phyloP scores from a whole-genome alignment of 1,284 basidiomycete species.

The Cutaneotrichosporon sp. region DNA sequence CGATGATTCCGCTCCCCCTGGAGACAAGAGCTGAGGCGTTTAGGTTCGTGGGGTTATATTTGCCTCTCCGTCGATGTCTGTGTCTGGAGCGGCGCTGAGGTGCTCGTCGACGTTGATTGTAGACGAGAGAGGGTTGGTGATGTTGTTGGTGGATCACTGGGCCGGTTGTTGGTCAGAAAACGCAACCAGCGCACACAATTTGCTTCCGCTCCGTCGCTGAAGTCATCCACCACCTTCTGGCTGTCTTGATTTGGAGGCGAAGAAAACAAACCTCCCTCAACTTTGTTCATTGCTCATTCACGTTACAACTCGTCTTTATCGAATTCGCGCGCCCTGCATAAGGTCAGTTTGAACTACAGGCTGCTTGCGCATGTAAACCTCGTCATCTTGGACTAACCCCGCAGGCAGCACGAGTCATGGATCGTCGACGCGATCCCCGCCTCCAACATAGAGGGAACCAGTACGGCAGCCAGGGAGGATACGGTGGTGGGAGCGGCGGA shows the following conservation, averaged over 20 bases:
- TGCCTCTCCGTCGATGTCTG: no score
- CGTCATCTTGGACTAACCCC: no score
- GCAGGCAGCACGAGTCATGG: conserved; percentile 3
- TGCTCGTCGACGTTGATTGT: no score
- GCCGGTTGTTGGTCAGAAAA: conserved; percentile 1
- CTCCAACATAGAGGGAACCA: background rate
- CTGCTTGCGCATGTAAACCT: no score
- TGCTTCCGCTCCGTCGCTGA: conserved; percentile 6
- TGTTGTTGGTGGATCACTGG: background rate
- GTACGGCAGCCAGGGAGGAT: conserved; percentile 1
- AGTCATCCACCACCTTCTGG: background rate
- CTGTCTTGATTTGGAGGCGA: background rate
- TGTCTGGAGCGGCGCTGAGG: no score
- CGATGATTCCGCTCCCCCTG: conserved; percentile 2
- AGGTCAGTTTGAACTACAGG: no score
- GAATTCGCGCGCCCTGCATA: background rate
- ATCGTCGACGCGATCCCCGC: conserved; percentile 16
- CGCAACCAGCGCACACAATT: conserved; percentile 1
- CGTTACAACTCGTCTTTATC: background rate
- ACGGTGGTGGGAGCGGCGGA: background rate
- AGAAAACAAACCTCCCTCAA: background rate
- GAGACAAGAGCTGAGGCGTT: background rate
- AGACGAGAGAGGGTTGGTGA: background rate
- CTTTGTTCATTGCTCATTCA: background rate
- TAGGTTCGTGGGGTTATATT: no score